Conservation (phyloP, 768 basidiomycete species). For the Stropharia rugosoannulata region DNA sequence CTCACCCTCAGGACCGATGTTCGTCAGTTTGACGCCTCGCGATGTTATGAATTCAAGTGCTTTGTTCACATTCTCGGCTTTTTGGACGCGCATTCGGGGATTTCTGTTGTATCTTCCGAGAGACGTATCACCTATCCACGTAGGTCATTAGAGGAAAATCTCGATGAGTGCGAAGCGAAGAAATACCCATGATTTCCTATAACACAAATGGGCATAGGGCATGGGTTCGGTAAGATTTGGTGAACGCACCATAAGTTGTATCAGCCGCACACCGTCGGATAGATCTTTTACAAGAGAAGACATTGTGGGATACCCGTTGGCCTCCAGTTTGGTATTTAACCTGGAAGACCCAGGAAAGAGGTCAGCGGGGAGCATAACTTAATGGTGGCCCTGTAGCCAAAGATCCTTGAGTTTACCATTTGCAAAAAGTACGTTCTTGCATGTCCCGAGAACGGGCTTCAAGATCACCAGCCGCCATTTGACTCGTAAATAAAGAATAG, state of each 20-base stretch:
- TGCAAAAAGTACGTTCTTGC: slow-evolving; percentile 86
- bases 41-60: slow-evolving; percentile 95
- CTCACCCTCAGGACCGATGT: slow-evolving; percentile 94
- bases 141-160: background rate
- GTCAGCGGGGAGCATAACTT: background rate
- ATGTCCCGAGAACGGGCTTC: slow-evolving; percentile 63
- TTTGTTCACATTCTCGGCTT: slow-evolving; percentile 97
- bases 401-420: slow-evolving; percentile 57
- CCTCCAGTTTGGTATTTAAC: slow-evolving; percentile 94
- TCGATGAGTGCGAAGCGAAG: background rate
- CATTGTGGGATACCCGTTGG: slow-evolving; percentile 84
- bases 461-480: slow-evolving; percentile 40
- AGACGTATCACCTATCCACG: slow-evolving; percentile 71
- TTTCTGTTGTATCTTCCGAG: slow-evolving; percentile 92
- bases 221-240: slow-evolving; percentile 12
- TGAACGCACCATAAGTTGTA: slow-evolving; percentile 83
- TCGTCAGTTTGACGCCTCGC: slow-evolving; percentile 92
- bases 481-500: background rate
- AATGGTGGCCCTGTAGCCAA: background rate
- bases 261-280: slow-evolving; percentile 92
- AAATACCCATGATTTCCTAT: slow-evolving; percentile 93
- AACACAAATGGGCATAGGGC: background rate
- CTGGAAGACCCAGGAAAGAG: slow-evolving; percentile 37
- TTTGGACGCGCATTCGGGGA: slow-evolving; percentile 92
- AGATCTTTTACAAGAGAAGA: slow-evolving; percentile 86